Evolutionary conservation across 305 asterid genomes (phyloP), one percentile per base, ranked within the genome.

Genomic region (Nicotiana rustica): DNA sequence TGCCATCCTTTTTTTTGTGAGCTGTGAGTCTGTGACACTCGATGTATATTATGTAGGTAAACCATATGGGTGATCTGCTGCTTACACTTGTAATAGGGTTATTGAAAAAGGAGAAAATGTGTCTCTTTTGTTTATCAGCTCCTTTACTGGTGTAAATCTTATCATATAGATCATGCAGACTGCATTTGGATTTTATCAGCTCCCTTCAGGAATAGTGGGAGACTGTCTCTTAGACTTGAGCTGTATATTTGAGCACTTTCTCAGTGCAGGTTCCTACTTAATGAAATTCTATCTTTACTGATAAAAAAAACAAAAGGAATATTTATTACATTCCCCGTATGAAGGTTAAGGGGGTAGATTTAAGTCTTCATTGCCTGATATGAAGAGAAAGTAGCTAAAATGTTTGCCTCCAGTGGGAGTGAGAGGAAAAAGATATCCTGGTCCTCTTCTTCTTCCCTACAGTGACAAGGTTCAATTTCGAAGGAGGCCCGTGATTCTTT

Each of bases 201-300:
- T 13, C 18, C 70, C 70, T 29, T 29, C 41, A 29, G 41, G 4
- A 25, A 25, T 29, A 12, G 38, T 31, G 70, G 38, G 41, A 21
- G 67, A 65, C 18, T 65, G 70, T 35, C 41, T 25, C 41, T 12
- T 29, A 29, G 70, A 65, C 38, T 62, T 64, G 29, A 25, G 31
- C 15, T 29, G 41, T 65, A 65, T 65, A 64, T 64, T 21, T 25
- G 36, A 65, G 70, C 70, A 65, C 41, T 29, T 65, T 29, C 70
- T 65, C 6, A 2, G 36, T 65, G 70, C 41, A 25, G 70, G 41
- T 65, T 67, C 73, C 47, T 67, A 67, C 21, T 66, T 66, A 15
- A 14, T 67, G 13, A 33, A 14, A 6, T 29, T 13, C 35, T 67
- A 33, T 14, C 71, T 66, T 66, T 66, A 15, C 47, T 31, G 12